Conservation (phyloP, 176 grass and related monocot genomes). For the Pontederia paniculata region DNA sequence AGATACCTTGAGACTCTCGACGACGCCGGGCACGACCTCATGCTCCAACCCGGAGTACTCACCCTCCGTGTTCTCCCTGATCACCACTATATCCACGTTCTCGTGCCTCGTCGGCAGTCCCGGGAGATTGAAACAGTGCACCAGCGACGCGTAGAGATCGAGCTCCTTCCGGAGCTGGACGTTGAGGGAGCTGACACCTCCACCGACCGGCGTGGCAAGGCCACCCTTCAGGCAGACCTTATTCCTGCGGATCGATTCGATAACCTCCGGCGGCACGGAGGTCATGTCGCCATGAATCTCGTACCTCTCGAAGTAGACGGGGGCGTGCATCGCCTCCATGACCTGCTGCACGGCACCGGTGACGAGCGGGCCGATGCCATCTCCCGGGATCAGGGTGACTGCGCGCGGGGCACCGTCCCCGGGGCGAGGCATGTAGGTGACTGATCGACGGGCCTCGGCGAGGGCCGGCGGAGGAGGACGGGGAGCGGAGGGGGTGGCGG, state of each 20-base stretch:
- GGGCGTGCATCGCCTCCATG: slow-evolving; percentile 98
- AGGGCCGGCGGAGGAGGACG: slow-evolving; percentile 7
- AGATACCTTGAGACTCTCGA: slow-evolving; percentile 87
- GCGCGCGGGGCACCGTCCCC: slow-evolving; percentile 68
- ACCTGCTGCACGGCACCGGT: slow-evolving; percentile 74
- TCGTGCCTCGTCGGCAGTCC: slow-evolving; percentile 81
- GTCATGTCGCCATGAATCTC: slow-evolving; percentile 84
- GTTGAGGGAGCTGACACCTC: slow-evolving; percentile 87
- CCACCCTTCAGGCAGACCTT: slow-evolving; percentile 97
- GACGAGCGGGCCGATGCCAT: slow-evolving; percentile 90
- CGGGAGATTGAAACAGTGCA: slow-evolving; percentile 86
- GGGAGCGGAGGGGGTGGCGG: background rate
- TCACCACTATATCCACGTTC: slow-evolving; percentile 94
- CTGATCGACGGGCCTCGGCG: slow-evolving; percentile 31
- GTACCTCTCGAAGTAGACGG: slow-evolving; percentile 63
- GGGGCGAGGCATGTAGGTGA: slow-evolving; percentile 96
- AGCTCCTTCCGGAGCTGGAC: slow-evolving; percentile 88
- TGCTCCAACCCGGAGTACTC: slow-evolving; percentile 95
- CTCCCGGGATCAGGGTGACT: slow-evolving; percentile 78
- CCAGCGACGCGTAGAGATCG: slow-evolving; percentile 89
- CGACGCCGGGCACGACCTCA: slow-evolving; percentile 91
- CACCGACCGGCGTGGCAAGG: slow-evolving; percentile 66
- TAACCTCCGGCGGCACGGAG: slow-evolving; percentile 47
- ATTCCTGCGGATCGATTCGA: slow-evolving; percentile 79
- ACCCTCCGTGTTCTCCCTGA: slow-evolving; percentile 97